A percentile compares a stretch with the other conserved stretches of the same genome.
phyloP scores from a whole-genome alignment of 1,284 basidiomycete genomes.

The Heliocybe sulcata region DNA sequence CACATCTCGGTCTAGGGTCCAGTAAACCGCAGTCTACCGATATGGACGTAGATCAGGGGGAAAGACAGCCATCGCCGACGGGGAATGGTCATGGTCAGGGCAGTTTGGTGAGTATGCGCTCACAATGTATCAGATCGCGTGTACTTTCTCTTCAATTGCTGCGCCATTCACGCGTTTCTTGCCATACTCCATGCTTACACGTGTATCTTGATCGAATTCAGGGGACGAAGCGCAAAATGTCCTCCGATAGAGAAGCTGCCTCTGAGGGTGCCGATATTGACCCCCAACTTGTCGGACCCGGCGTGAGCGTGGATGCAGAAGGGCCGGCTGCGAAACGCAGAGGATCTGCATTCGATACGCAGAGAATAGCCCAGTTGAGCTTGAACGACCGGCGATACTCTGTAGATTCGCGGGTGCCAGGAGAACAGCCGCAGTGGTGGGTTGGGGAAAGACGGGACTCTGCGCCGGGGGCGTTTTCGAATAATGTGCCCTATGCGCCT shows the following conservation, averaged over 20 bases:
- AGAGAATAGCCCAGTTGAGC: slow-evolving; percentile 61
- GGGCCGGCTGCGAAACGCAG: slow-evolving; percentile 73
- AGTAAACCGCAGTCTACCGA: slow-evolving; percentile 28
- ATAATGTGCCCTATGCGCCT: slow-evolving; percentile 44
- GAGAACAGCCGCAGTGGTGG: slow-evolving; percentile 38
- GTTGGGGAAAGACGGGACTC: slow-evolving; percentile 65
- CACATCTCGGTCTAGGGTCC: slow-evolving; percentile 17
- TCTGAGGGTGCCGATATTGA: slow-evolving; percentile 54
- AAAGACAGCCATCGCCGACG: slow-evolving; percentile 12
- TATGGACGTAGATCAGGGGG: slow-evolving; percentile 37
- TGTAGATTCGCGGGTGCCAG: slow-evolving; percentile 45
- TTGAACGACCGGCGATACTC: slow-evolving; percentile 72
- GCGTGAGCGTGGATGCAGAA: slow-evolving; percentile 49
- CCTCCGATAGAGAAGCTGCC: slow-evolving; percentile 49
- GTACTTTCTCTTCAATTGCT: slow-evolving; percentile 1
- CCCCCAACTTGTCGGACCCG: slow-evolving; percentile 61
- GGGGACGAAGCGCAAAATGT: slow-evolving; percentile 78
- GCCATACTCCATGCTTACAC: not conserved
- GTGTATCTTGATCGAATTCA: slow-evolving; percentile 1
- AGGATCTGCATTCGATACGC: slow-evolving; percentile 71
- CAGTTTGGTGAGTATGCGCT: slow-evolving; percentile 22
- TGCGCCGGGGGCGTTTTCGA: slow-evolving; percentile 59
- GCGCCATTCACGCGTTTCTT: not conserved
- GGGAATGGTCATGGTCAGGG: slow-evolving; percentile 11
- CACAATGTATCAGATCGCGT: slow-evolving; percentile 47